A percentile compares a stretch with the other conserved stretches of the same genome.
Evolutionary conservation across 768 basidiomycete species (phyloP).

Genomic region (Hypholoma fasciculare): DNA sequence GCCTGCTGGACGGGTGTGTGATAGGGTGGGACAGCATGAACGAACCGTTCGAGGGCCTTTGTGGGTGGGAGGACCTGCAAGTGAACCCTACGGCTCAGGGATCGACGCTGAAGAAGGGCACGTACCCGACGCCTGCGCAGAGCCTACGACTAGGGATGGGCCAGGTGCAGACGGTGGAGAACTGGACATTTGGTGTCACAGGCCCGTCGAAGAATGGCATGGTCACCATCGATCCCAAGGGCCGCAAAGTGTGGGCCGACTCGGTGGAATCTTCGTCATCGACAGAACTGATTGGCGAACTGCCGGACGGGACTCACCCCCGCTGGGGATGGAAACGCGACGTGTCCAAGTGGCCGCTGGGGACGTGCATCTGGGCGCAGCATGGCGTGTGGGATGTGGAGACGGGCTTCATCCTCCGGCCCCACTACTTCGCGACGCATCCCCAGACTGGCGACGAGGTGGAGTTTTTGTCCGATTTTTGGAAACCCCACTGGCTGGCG

Average conservation of each 20-base stretch:
- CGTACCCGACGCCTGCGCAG: slow-evolving; percentile 84
- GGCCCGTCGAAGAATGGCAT: slow-evolving; percentile 76
- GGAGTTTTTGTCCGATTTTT: slow-evolving; percentile 78
- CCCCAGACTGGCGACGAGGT: slow-evolving; percentile 45
- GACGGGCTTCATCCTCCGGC: slow-evolving; percentile 62
- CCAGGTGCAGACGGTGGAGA: slow-evolving; percentile 73
- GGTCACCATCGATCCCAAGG: slow-evolving; percentile 85
- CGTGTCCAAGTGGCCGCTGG: slow-evolving; percentile 62
- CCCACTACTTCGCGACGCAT: slow-evolving; percentile 69
- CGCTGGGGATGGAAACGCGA: slow-evolving; percentile 87
- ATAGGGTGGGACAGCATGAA: slow-evolving; percentile 98
- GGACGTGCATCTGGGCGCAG: slow-evolving; percentile 82
- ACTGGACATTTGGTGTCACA: slow-evolving; percentile 76
- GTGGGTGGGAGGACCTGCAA: slow-evolving; percentile 65
- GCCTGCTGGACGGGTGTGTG: slow-evolving; percentile 80
- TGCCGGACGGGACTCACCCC: slow-evolving; percentile 50
- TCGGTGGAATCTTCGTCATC: neutral
- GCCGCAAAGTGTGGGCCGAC: slow-evolving; percentile 75
- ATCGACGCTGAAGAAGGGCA: slow-evolving; percentile 80
- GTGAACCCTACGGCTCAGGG: slow-evolving; percentile 65
- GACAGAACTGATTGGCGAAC: slow-evolving; percentile 45
- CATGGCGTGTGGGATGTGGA: slow-evolving; percentile 89
- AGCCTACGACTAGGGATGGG: slow-evolving; percentile 90
- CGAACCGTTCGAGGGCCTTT: slow-evolving; percentile 88
- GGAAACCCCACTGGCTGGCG: slow-evolving; percentile 66